Conservation (phyloP, 768 basidiomycete genomes). For the Postia placenta region DNA sequence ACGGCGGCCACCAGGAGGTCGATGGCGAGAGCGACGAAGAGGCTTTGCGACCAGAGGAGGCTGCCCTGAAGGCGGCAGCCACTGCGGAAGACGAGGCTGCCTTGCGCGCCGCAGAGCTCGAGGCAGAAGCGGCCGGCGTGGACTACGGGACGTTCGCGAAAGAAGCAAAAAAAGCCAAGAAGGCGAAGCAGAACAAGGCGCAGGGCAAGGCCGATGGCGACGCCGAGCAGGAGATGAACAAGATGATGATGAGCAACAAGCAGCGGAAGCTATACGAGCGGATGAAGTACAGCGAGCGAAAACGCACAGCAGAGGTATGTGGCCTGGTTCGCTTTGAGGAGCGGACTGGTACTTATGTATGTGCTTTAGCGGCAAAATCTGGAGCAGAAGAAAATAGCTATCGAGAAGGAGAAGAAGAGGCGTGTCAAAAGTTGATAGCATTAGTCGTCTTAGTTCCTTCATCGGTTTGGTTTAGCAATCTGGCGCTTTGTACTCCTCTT, state of each 20-base stretch:
- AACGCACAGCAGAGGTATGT: conserved; percentile 74
- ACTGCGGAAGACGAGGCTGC: conserved; percentile 54
- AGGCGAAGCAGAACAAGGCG: conserved; percentile 36
- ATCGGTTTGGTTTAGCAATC: too few species aligned
- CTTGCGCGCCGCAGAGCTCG: conserved; percentile 82
- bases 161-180: conserved; percentile 55
- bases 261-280: conserved; percentile 90
- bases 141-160: conserved; percentile 77
- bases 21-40: conserved; percentile 21
- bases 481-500: not conserved
- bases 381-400: conserved; percentile 19
- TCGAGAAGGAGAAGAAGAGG: conserved; percentile 24
- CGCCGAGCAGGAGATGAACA: conserved; percentile 77
- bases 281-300: conserved; percentile 83
- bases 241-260: conserved; percentile 97
- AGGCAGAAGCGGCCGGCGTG: conserved; percentile 83
- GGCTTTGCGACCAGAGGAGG: conserved; percentile 18
- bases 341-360: conserved; percentile 8
- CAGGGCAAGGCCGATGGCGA: conserved; percentile 20
- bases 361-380: conserved; percentile 20
- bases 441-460: too few species aligned
- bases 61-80: conserved; percentile 26
- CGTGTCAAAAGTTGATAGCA: conserved; percentile 14
- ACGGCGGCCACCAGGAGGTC: conserved; percentile 22
- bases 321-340: not conserved